Evolutionary conservation across 441 rosid species (phyloP), one percentile per base, ranked within the genome.

Genomic region (Hypseocharis bilobata): DNA sequence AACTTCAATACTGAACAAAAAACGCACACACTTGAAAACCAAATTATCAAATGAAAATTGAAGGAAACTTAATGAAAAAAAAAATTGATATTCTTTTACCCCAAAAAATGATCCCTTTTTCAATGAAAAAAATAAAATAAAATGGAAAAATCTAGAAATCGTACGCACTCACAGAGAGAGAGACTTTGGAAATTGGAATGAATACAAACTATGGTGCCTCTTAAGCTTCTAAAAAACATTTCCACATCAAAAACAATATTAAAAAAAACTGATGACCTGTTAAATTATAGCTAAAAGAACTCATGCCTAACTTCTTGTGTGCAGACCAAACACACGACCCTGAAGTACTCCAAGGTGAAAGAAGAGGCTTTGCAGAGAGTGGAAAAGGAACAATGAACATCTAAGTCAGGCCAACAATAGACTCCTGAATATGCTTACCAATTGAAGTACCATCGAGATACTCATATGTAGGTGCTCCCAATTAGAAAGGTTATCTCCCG

Each of bases 381-480:
- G 10, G 45, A 13, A 60, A 29, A 65, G 66, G 1, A 47, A 20
- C 56, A 60, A 72, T 17, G 17, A 32, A 8, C 51, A 29, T 32
- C 3, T n/a, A 3, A 1, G 14, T 3, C 26, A 65, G 34, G 14
- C 22, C 58, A 58, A 49, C 29, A 17, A 17, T 29, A 59, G 49
- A 59, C 25, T 60, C 20, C 25, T 25, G 19, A 62, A 69, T 38
- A 42, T 61, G 49, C 96, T 81, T 83, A 93, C 98, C 90, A 93
- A 82, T 72, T 90, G 96, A 80, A 93, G 95, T 25, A 90, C 86
- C 97, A 93, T 88, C 22, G 92, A 77, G 77, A 90, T 82, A 66
- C 91, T 85, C 97, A 90, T 86, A 77, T 88, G 96, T 45, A 90
- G 78, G 75, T 93, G 95, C 77, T 93, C 89, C 98, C 98, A 90